Evolutionary conservation across 257 asterid genomes (phyloP).

Genomic region (Penstemon eatonii): DNA sequence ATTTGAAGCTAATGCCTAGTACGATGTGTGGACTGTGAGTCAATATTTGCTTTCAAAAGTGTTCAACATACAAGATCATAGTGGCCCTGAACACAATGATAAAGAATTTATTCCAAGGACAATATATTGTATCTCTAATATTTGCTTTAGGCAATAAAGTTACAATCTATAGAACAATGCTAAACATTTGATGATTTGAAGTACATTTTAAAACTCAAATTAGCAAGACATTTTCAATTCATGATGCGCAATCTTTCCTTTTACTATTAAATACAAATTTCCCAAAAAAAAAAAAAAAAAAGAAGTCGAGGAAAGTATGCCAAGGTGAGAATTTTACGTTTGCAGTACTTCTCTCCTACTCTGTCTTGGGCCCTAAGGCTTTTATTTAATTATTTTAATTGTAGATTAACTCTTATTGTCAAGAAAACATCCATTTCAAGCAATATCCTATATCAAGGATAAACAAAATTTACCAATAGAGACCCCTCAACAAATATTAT

Average conservation of each 20-base stretch:
- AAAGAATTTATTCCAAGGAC: slow-evolving; percentile 31
- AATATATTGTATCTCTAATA: slow-evolving; percentile 24
- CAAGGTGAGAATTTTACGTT: background rate
- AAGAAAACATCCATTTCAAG: slow-evolving; percentile 36
- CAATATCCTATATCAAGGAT: slow-evolving; percentile 20
- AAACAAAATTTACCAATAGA: slow-evolving; percentile 30
- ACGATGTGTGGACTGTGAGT: background rate
- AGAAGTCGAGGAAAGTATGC: background rate
- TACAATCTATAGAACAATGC: slow-evolving; percentile 24
- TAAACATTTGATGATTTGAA: slow-evolving; percentile 4
- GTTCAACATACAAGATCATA: slow-evolving; percentile 18
- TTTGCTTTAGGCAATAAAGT: slow-evolving; percentile 51
- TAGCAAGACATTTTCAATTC: slow-evolving; percentile 5
- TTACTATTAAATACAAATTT: slow-evolving; percentile 15
- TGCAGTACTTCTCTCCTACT: slow-evolving; percentile 40
- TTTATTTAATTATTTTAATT: slow-evolving; percentile 29
- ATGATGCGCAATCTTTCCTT: background rate
- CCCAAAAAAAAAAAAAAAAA: slow-evolving; percentile 26
- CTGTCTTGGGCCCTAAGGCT: slow-evolving; percentile 64
- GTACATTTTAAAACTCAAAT: slow-evolving; percentile 6
- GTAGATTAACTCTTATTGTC: slow-evolving; percentile 53
- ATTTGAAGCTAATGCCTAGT: slow-evolving; percentile 17
- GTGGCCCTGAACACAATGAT: slow-evolving; percentile 41
- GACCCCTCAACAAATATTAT: slow-evolving; percentile 45
- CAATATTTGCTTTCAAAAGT: slow-evolving; percentile 21